Evolutionary conservation across 495 filamentous ascomycete genomes (phyloP), one percentile per base, ranked within the genome.

Genomic region (Hypoxylon trugodes): DNA sequence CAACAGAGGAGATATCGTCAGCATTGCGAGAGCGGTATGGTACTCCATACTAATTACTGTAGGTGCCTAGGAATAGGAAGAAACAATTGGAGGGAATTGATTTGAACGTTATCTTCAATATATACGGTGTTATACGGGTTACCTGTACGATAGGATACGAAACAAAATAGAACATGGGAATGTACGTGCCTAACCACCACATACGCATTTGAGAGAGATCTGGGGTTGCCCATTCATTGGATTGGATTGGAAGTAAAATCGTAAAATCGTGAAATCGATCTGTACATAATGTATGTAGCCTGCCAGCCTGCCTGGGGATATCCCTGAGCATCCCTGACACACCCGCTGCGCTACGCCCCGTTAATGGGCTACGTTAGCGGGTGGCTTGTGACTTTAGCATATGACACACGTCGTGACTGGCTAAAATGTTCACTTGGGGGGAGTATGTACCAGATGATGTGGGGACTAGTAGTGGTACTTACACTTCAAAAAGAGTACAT

Each of bases 311-410:
- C 36, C 35, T n/a, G 22, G 4, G 21, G 7, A 21, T 10, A 42
- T 22, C 38, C 24, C 38, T 21, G 24, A 47, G 16, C 9, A 51
- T 6, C 38, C 38, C 19, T 36, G 2, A 36, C 7, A 18, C 37
- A 49, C 41, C 55, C 55, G 42, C 55, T 36, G 26, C 47, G n/a
- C 12, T 42, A 35, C 52, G 52, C 57, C 52, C 63, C 26, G 25
- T 66, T 57, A 52, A 57, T 66, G 52, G 53, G 51, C 21, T 60
- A 54, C 54, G 40, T 41, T 32, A 25, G 37, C 16, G 12, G 52
- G 47, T 53, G 67, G 66, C 69, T 68, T 61, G 66, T 72, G 69
- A 72, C 67, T 70, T 62, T 40, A 26, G 47, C 69, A 37, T 57
- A 61, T 62, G 69, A 65, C 69, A 70, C 53, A 59, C 57, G 50